Conservation (phyloP, 495 filamentous ascomycete species). For the Aspergillus panamensis region DNA sequence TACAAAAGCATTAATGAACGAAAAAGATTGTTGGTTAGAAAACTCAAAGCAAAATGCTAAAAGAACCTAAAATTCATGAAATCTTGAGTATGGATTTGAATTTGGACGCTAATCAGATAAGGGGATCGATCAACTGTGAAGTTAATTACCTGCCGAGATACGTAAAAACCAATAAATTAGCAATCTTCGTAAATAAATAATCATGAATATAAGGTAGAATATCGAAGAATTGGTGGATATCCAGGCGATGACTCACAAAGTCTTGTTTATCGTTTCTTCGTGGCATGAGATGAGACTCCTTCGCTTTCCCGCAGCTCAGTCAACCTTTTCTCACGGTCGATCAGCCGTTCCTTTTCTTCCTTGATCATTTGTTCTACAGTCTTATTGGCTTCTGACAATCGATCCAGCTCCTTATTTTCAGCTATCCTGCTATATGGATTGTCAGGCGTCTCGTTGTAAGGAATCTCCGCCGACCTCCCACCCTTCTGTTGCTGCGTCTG, state of each 20-base stretch:
- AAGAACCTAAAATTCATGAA: too few species aligned
- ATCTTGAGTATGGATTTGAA: too few species aligned
- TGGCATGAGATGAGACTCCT: constrained; percentile 34
- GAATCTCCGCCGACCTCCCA: constrained; percentile 67
- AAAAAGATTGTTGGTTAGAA: too few species aligned
- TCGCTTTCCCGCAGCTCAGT: constrained; percentile 58
- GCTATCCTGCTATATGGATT: constrained; percentile 73
- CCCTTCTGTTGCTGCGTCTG: constrained; percentile 46
- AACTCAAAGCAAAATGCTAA: too few species aligned
- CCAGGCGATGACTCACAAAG: neutral
- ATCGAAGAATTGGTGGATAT: too few species aligned
- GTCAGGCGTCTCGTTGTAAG: constrained; percentile 55
- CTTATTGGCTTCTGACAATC: constrained; percentile 56
- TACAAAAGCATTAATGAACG: too few species aligned
- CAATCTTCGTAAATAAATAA: too few species aligned
- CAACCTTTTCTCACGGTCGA: constrained; percentile 60
- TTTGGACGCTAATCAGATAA: too few species aligned
- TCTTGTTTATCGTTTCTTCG: constrained; percentile 42
- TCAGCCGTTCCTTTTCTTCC: constrained; percentile 62
- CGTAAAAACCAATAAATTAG: too few species aligned
- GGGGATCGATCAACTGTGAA: too few species aligned
- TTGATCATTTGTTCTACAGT: constrained; percentile 67
- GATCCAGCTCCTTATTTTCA: constrained; percentile 65
- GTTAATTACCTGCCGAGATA: too few species aligned
- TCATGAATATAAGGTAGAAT: too few species aligned